Conservation (phyloP, 768 basidiomycete genomes). For the Austroboletus eburneus region DNA sequence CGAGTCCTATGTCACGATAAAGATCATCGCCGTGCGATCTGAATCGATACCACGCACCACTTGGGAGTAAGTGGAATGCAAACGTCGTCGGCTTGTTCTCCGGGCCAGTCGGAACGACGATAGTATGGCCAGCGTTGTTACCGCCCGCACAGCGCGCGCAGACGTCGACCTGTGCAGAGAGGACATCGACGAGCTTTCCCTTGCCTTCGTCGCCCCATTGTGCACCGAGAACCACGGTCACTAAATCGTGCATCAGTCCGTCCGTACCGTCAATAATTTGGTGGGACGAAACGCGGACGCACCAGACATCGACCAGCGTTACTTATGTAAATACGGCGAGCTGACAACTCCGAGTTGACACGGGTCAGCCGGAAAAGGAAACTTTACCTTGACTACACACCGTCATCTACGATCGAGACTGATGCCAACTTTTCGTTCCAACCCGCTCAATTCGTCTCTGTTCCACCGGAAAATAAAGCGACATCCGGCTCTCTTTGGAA, state of each 20-base stretch:
- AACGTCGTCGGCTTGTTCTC: slow-evolving; percentile 76
- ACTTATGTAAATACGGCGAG: neutral
- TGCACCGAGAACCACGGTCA: slow-evolving; percentile 76
- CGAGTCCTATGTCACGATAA: slow-evolving; percentile 11
- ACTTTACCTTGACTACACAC: too few relatives aligned
- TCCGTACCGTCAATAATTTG: too few relatives aligned
- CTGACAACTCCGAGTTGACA: slow-evolving; percentile 5
- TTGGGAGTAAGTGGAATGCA: slow-evolving; percentile 94
- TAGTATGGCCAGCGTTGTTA: slow-evolving; percentile 99
- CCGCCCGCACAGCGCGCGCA: slow-evolving; percentile 97
- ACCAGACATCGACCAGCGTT: slow-evolving; percentile 23
- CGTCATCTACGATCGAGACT: too few relatives aligned
- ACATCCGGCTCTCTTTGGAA: slow-evolving; percentile 73
- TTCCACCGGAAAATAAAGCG: slow-evolving; percentile 43
- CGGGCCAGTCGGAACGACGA: slow-evolving; percentile 73
- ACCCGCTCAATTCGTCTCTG: slow-evolving; percentile 27
- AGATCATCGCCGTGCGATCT: neutral
- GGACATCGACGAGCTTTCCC: slow-evolving; percentile 95
- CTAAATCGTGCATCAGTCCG: slow-evolving; percentile 25
- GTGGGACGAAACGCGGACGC: neutral
- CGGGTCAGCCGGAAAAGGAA: neutral
- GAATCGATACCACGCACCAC: slow-evolving; percentile 47
- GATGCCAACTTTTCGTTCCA: slow-evolving; percentile 52
- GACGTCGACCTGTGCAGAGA: slow-evolving; percentile 83
- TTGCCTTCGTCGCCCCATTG: slow-evolving; percentile 96